Evolutionary conservation across 192 early-diverging fungal genomes (phyloP).

Genomic region (Mortierella hygrophila): DNA sequence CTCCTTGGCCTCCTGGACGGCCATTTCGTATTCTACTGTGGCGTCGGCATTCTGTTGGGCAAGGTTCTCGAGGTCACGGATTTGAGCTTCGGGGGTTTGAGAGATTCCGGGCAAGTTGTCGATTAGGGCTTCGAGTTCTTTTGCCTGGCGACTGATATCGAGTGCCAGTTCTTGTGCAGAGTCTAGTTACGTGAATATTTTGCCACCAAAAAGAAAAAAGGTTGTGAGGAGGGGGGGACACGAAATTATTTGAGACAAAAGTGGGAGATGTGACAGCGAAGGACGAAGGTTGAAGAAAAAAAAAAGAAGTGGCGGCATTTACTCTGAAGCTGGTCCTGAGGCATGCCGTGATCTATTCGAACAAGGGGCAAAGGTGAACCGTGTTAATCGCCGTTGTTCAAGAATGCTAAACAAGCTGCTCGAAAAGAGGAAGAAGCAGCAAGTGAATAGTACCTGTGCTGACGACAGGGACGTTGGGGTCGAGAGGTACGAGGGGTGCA

Average conservation of each 20-base stretch:
- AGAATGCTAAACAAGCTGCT: too few relatives aligned
- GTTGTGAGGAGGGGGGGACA: background rate
- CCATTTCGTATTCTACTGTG: slow-evolving; percentile 58
- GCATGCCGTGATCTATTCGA: slow-evolving; percentile 58
- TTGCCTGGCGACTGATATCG: slow-evolving; percentile 65
- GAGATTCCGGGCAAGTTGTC: slow-evolving; percentile 62
- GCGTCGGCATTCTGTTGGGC: slow-evolving; percentile 59
- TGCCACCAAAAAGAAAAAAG: background rate
- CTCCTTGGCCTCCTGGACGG: slow-evolving; percentile 54
- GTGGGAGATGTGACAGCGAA: background rate
- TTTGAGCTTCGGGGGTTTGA: slow-evolving; percentile 62
- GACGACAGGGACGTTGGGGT: slow-evolving; percentile 59
- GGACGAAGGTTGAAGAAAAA: background rate
- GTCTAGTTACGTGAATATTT: slow-evolving; percentile 13
- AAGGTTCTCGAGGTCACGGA: slow-evolving; percentile 46
- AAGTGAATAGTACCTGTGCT: slow-evolving; percentile 27
- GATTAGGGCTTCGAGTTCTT: slow-evolving; percentile 65
- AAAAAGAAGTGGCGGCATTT: background rate
- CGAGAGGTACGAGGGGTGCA: slow-evolving; percentile 49
- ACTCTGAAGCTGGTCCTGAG: slow-evolving; percentile 61
- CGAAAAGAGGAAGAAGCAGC: background rate
- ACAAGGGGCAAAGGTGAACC: background rate
- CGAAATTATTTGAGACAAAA: background rate
- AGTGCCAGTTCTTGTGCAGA: slow-evolving; percentile 63
- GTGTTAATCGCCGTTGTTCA: background rate